These are phyloP conservation scores for Alternaria sp. DNA, from an alignment of 2,329 filamentous ascomycete genomes.

Conservation along the genomic window DNA sequence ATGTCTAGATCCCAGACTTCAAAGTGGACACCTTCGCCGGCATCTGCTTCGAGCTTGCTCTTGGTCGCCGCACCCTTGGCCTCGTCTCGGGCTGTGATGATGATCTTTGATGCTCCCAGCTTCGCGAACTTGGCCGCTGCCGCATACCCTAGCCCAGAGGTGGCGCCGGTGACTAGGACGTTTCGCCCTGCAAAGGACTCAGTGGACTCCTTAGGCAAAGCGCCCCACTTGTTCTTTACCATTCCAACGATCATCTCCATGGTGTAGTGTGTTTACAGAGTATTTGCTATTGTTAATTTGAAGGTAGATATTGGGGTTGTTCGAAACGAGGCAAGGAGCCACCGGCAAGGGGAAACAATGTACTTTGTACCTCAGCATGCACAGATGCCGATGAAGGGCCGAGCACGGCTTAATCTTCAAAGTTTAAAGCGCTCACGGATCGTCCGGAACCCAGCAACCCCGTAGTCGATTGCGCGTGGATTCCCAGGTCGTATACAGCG, in stretches of 20 bases:
- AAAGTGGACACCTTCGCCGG: neutral
- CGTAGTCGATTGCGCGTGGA: neutral
- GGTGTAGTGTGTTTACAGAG: neutral
- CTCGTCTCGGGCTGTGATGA: neutral
- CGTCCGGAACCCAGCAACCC: neutral
- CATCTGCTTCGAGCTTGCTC: neutral
- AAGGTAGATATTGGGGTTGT: rapidly evolving
- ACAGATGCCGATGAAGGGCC: neutral
- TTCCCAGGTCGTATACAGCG: neutral
- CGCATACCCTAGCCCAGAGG: neutral
- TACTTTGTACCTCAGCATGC: neutral
- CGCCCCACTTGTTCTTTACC: neutral
- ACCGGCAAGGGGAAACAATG: neutral
- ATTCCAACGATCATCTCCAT: neutral
- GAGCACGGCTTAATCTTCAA: neutral
- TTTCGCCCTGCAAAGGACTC: neutral
- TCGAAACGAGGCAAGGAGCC: neutral
- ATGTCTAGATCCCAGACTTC: neutral
- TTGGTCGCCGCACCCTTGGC: neutral
- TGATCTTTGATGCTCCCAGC: neutral
- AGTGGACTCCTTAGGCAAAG: neutral
- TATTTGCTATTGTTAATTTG: neutral
- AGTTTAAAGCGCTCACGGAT: neutral
- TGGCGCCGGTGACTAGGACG: neutral
- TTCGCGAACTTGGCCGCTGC: neutral